Evolutionary conservation across 768 basidiomycete species (phyloP).

Genomic region (Pulveroboletus sp.): DNA sequence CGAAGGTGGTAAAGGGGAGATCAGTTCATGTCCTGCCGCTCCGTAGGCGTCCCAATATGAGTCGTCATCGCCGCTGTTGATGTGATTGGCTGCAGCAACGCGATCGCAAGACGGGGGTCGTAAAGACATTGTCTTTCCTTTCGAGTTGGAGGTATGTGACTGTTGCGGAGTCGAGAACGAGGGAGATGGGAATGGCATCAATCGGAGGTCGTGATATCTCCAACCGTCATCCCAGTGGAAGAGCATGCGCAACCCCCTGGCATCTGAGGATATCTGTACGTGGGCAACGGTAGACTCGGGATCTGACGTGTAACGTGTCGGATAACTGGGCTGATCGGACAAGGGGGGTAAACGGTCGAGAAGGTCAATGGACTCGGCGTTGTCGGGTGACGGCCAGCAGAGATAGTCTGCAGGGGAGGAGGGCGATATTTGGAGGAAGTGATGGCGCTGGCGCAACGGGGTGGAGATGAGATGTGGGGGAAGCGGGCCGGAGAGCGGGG

Average conservation of each 20-base stretch:
- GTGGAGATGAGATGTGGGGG: slow-evolving; percentile 60
- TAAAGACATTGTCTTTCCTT: no score
- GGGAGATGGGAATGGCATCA: slow-evolving; percentile 66
- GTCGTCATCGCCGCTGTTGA: slow-evolving; percentile 39
- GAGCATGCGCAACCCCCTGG: slow-evolving; percentile 50
- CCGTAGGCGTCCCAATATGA: slow-evolving; percentile 71
- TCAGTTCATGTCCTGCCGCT: slow-evolving; percentile 30
- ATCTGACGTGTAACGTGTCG: slow-evolving; percentile 43
- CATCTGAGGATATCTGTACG: slow-evolving; percentile 40
- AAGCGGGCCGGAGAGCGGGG: slow-evolving; percentile 46
- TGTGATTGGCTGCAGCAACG: slow-evolving; percentile 14
- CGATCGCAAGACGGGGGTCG: not conserved
- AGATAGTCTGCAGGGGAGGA: slow-evolving; percentile 54
- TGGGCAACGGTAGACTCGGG: slow-evolving; percentile 54
- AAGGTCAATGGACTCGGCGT: slow-evolving; percentile 37
- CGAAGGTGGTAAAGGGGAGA: slow-evolving; percentile 14
- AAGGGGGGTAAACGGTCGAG: slow-evolving; percentile 37
- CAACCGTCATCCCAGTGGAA: slow-evolving; percentile 69
- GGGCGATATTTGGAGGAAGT: slow-evolving; percentile 53
- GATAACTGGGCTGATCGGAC: slow-evolving; percentile 29
- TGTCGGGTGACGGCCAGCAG: slow-evolving; percentile 55
- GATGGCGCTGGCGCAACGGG: slow-evolving; percentile 59
- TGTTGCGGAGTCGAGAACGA: slow-evolving; percentile 28
- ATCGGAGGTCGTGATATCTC: slow-evolving; percentile 65
- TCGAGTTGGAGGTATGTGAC: slow-evolving; percentile 23